These are phyloP conservation scores for Trametes elegans DNA, from an alignment of 768 basidiomycete species.

Conservation along the genomic window DNA sequence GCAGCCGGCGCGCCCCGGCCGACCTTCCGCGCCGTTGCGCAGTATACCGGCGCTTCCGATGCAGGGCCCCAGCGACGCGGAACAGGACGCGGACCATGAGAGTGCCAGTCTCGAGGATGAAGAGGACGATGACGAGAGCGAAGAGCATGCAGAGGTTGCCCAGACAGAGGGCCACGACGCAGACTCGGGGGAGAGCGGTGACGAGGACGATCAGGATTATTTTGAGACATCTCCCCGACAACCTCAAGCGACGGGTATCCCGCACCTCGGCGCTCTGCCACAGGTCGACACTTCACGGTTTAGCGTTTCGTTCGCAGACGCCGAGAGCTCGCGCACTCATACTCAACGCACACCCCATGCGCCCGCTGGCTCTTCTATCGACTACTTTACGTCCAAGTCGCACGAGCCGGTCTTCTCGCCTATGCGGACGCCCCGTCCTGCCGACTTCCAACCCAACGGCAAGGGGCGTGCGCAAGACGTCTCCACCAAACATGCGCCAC, in stretches of 20 bases:
- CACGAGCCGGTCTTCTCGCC: slow-evolving; percentile 13
- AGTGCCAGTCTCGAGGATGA: slow-evolving; percentile 32
- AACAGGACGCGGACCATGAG: slow-evolving; percentile 26
- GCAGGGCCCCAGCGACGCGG: slow-evolving; percentile 39
- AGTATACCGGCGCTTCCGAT: slow-evolving; percentile 56
- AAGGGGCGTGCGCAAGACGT: neutral
- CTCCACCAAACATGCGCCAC: too few relatives aligned
- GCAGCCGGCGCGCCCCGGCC: slow-evolving; percentile 21
- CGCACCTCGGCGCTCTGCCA: slow-evolving; percentile 16
- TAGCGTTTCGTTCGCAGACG: slow-evolving; percentile 22
- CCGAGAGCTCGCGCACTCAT: slow-evolving; percentile 16
- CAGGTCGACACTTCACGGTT: slow-evolving; percentile 21
- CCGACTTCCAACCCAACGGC: slow-evolving; percentile 16
- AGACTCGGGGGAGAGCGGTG: slow-evolving; percentile 34
- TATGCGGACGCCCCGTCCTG: slow-evolving; percentile 26
- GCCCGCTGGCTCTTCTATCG: slow-evolving; percentile 10
- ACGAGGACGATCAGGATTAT: slow-evolving; percentile 37
- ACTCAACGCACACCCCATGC: slow-evolving; percentile 19
- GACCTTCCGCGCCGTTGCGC: slow-evolving; percentile 36
- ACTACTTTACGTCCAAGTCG: slow-evolving; percentile 32
- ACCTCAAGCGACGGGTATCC: slow-evolving; percentile 2
- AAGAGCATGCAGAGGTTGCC: slow-evolving; percentile 24
- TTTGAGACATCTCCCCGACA: slow-evolving; percentile 13
- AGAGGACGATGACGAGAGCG: slow-evolving; percentile 32
- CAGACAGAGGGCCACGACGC: slow-evolving; percentile 29